Evolutionary conservation across 1,284 basidiomycete species (phyloP).

Genomic region (Papiliotrema flavescens): DNA sequence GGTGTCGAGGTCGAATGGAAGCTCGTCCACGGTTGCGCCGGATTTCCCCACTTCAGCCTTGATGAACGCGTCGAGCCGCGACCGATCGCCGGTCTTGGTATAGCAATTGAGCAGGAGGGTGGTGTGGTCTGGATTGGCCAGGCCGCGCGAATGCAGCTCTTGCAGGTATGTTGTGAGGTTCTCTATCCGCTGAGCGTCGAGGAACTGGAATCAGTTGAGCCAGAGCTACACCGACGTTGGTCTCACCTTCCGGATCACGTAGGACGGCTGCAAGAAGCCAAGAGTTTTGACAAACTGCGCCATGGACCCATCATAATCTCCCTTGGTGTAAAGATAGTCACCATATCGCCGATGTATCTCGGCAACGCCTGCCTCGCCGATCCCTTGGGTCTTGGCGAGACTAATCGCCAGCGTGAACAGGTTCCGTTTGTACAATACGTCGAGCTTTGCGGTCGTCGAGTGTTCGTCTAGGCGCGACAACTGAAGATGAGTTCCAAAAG

Average conservation of each 20-base stretch:
- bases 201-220: conserved; percentile 59
- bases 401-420: conserved; percentile 65
- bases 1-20: conserved; percentile 94
- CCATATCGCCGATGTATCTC: conserved; percentile 87
- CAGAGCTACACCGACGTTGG: neutral
- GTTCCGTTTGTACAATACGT: conserved; percentile 72
- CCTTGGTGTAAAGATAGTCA: conserved; percentile 85
- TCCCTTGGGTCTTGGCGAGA: conserved; percentile 69
- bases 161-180: conserved; percentile 94
- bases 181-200: conserved; percentile 92
- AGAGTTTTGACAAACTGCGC: conserved; percentile 87
- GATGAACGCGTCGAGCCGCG: conserved; percentile 86
- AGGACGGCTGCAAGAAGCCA: conserved; percentile 84
- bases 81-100: conserved; percentile 90
- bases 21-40: conserved; percentile 57
- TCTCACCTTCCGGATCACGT: conserved; percentile 87
- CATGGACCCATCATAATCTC: conserved; percentile 91
- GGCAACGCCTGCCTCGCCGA: conserved; percentile 68
- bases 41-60: conserved; percentile 65
- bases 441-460: conserved; percentile 71
- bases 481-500: conserved; percentile 45
- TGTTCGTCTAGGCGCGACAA: conserved; percentile 71
- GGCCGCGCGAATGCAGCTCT: conserved; percentile 81
- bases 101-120: conserved; percentile 94
- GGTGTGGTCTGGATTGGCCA: conserved; percentile 95